phyloP scores from a whole-genome alignment of 164 flowering plant genomes.

The Macadamia integrifolia region DNA sequence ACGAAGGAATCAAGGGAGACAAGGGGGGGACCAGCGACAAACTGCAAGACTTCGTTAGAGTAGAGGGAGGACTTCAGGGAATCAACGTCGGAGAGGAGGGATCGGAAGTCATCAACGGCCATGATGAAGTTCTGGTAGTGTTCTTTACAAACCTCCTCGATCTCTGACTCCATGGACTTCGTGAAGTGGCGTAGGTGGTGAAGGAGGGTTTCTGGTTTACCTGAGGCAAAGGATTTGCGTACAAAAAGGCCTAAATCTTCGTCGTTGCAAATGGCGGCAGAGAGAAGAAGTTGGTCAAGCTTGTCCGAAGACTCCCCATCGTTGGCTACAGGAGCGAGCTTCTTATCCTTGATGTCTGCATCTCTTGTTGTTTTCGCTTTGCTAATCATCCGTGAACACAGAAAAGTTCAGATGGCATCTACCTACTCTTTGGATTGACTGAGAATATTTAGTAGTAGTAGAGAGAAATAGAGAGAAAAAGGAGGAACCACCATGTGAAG shows the following conservation, averaged over 20 bases:
- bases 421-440: slow-evolving; percentile 7
- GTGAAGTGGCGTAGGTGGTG: slow-evolving; percentile 74
- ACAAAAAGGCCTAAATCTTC: slow-evolving; percentile 85
- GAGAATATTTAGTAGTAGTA: slow-evolving; percentile 12
- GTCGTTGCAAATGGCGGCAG: slow-evolving; percentile 83
- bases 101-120: slow-evolving; percentile 94
- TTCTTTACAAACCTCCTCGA: slow-evolving; percentile 89
- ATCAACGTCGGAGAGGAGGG: slow-evolving; percentile 92
- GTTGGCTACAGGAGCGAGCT: slow-evolving; percentile 48
- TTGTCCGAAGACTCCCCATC: slow-evolving; percentile 67
- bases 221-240: slow-evolving; percentile 75
- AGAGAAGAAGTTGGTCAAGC: slow-evolving; percentile 66
- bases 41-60: slow-evolving; percentile 65
- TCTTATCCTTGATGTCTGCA: slow-evolving; percentile 46
- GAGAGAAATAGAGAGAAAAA: background rate
- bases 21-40: slow-evolving; percentile 73
- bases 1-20: slow-evolving; percentile 63
- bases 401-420: slow-evolving; percentile 1
- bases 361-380: background rate
- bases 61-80: slow-evolving; percentile 77
- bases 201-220: slow-evolving; percentile 77
- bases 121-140: slow-evolving; percentile 92
- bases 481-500: background rate
- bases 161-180: slow-evolving; percentile 77
- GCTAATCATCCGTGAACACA: background rate